Base-by-base conservation (phyloP, 2,329 filamentous ascomycete genomes). In the Aureobasidium uvarum region DNA sequence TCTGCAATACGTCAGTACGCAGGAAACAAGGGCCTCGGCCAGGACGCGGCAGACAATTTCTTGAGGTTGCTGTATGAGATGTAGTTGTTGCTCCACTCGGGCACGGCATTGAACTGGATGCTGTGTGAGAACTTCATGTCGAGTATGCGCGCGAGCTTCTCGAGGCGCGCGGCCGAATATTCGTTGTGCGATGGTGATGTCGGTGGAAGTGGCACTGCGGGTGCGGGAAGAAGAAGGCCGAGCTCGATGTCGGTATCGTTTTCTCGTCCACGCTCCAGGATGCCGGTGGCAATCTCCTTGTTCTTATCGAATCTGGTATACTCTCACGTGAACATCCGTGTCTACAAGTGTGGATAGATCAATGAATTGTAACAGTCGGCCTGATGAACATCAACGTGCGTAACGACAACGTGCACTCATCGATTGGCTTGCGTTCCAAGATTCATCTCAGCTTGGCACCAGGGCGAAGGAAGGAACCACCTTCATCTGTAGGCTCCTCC, bases 121-220 rank as follows among this genome's bases (percentile, higher is more conserved):
- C 94, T 98, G 78, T 99, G 95, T 20, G 94, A 98, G 84, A 99
- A 99, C 88, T 98, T 98, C 95, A 99, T 99, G 75, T 92, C 91
- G 86, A 90, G 60, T 4, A 54, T 52, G 39, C 48, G 60, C 60
- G 60, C 60, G 48, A 63, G 46, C 60, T 63, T 63, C 14, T 52
- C 60, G 23, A 52, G 60, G 31, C 60, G 60, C 48, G 41, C 43
- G 41, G 38, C 46, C 33, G 48, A 36, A 45, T 52, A 31, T 54
- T 63, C 48, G 46, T 52, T 63, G 46, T 52, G 48, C 46, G 46
- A 54, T 62, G 58, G 33, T 58, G 56, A 46, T 50, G 56, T 48
- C n/a, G 56, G 28, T 38, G 36, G 60, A 52, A 63, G 46, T 43
- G 60, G 60, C 14, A 63, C 46, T 18, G 60, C 60, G 60, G 60